Conservation (phyloP, 305 asterid species). For the Salvia sclarea region DNA sequence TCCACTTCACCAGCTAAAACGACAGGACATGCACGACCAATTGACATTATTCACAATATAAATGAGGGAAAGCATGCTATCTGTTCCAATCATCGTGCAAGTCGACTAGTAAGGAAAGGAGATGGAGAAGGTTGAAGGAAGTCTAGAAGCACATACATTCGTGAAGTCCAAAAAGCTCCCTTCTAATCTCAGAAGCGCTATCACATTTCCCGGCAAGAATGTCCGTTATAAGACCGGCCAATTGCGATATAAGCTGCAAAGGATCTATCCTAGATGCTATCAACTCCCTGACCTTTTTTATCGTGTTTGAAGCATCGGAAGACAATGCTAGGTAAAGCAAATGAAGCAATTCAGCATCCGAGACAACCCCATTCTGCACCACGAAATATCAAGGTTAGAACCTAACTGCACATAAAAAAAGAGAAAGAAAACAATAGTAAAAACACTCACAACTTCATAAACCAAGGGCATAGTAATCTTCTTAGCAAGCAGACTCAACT, state of each 20-base stretch:
- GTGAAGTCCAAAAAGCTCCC: constrained; percentile 48
- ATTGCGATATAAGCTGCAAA: constrained; percentile 69
- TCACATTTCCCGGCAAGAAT: constrained; percentile 70
- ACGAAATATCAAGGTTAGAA: constrained; percentile 19
- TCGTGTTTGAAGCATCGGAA: constrained; percentile 75
- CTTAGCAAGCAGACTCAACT: constrained; percentile 80
- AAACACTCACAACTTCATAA: constrained; percentile 63
- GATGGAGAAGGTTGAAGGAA: not conserved
- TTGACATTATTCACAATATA: too few species aligned
- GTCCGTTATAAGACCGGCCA: constrained; percentile 85
- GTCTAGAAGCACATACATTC: constrained; percentile 47
- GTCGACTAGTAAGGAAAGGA: too few species aligned
- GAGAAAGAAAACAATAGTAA: not conserved
- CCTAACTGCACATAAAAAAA: not conserved
- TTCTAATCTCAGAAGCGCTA: constrained; percentile 53
- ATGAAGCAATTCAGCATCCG: constrained; percentile 82
- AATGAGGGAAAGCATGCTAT: too few species aligned
- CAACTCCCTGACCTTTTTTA: constrained; percentile 71
- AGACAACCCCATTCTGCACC: constrained; percentile 75
- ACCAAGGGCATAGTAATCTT: constrained; percentile 63
- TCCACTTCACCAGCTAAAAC: too few species aligned
- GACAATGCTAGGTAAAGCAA: constrained; percentile 79
- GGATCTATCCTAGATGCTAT: constrained; percentile 82
- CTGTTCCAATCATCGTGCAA: too few species aligned
- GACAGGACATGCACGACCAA: too few species aligned